A percentile compares a stretch with the other conserved stretches of the same genome.
These are phyloP conservation scores for Penicillium bialowiezense DNA, from an alignment of 495 filamentous ascomycete genomes.

Conservation along the genomic window DNA sequence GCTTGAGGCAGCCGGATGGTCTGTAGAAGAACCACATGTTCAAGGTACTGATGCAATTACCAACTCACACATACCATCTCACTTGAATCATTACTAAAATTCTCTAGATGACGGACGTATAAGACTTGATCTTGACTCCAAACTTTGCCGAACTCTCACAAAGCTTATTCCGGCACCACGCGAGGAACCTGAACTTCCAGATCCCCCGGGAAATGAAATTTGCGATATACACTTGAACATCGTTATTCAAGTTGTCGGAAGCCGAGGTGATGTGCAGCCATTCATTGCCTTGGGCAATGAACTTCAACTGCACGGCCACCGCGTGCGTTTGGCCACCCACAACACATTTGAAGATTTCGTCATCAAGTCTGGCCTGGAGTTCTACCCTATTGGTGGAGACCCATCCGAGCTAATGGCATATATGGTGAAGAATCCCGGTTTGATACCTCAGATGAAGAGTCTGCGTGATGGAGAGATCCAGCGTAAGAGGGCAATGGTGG, in stretches of 20 bases:
- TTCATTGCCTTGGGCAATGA: conserved; percentile 49
- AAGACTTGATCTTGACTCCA: conserved; percentile 25
- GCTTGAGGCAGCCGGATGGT: conserved; percentile 6
- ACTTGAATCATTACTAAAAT: neutral
- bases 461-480: conserved; percentile 45
- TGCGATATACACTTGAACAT: conserved; percentile 38
- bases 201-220: neutral
- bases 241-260: conserved; percentile 56
- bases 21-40: neutral
- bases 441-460: conserved; percentile 47
- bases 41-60: too few species aligned
- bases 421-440: conserved; percentile 55
- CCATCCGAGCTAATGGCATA: conserved; percentile 62
- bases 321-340: conserved; percentile 64
- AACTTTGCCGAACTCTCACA: conserved; percentile 14
- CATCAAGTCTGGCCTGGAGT: conserved; percentile 52
- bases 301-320: conserved; percentile 44
- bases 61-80: too few species aligned
- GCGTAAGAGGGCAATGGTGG: conserved; percentile 47
- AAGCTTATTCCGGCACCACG: conserved; percentile 10
- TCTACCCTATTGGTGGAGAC: conserved; percentile 64
- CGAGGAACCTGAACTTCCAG: conserved; percentile 3
- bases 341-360: conserved; percentile 57
- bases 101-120: conserved; percentile 25
- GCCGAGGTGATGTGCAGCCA: conserved; percentile 29